Evolutionary conservation across 768 basidiomycete species (phyloP).

Genomic region (Leccinellum albellum): DNA sequence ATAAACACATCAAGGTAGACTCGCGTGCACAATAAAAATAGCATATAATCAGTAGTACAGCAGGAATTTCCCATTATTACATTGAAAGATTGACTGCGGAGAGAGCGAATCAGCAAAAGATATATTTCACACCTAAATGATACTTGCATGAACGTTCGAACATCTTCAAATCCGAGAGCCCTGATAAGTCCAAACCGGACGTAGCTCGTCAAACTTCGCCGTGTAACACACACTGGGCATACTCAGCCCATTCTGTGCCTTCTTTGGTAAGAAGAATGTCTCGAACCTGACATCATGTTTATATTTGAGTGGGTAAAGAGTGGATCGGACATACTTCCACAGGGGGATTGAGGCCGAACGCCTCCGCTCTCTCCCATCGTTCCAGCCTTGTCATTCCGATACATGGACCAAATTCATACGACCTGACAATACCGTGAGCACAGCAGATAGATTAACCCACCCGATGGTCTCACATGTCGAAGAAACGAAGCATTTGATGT

Average conservation of each 20-base stretch:
- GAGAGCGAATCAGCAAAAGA: not conserved
- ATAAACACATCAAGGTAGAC: not conserved
- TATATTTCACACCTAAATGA: not conserved
- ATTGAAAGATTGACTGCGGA: not conserved
- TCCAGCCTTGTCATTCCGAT: conserved; percentile 76
- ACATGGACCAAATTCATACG: conserved; percentile 79
- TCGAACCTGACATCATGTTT: conserved; percentile 49
- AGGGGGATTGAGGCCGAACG: conserved; percentile 78
- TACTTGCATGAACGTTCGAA: not conserved
- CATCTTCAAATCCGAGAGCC: not conserved
- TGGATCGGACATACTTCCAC: conserved; percentile 49
- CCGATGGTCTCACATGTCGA: conserved; percentile 56
- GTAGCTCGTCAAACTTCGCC: conserved; percentile 30
- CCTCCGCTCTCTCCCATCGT: conserved; percentile 82
- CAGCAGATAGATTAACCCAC: not conserved
- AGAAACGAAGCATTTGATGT: conserved; percentile 72
- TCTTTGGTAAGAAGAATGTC: conserved; percentile 73
- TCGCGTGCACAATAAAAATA: not conserved
- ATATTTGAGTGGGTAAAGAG: not conserved
- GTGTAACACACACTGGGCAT: conserved; percentile 61
- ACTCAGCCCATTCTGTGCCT: conserved; percentile 50
- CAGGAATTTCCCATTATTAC: not conserved
- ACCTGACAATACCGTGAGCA: conserved; percentile 37
- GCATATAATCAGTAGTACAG: conserved; percentile 7
- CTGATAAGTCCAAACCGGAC: not conserved